Evolutionary conservation across 768 basidiomycete species (phyloP).

Genomic region (Tylopilus rubrobrunneus): DNA sequence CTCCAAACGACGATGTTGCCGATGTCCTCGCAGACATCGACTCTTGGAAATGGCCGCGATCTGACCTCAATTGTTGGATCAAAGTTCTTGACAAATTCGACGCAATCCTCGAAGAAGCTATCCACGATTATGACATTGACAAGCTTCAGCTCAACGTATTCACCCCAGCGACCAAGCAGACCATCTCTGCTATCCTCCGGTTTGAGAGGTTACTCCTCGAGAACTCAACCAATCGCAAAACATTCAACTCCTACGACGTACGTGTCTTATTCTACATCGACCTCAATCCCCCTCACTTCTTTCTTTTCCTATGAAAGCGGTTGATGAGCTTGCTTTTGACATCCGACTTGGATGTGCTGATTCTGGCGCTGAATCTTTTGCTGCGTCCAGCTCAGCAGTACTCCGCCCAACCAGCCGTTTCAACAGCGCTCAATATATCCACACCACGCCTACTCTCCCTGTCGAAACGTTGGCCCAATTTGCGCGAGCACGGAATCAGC

Average conservation of each 20-base stretch:
- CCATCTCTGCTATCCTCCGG: conserved; percentile 76
- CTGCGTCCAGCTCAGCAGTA: conserved; percentile 95
- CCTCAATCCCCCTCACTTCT: conserved; percentile 1
- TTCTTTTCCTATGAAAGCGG: conserved; percentile 49
- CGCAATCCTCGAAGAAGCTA: conserved; percentile 74
- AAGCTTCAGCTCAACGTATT: conserved; percentile 80
- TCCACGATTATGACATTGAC: conserved; percentile 82
- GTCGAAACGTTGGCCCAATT: conserved; percentile 78
- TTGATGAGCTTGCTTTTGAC: conserved; percentile 85
- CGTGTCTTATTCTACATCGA: conserved; percentile 31
- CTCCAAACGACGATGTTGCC: conserved; percentile 68
- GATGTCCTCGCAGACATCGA: conserved; percentile 65
- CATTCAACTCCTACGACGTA: conserved; percentile 95
- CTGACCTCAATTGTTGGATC: conserved; percentile 96
- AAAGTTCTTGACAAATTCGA: conserved; percentile 96
- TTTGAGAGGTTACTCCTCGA: conserved; percentile 90
- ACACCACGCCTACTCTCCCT: conserved; percentile 78
- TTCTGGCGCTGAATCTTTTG: conserved; percentile 77
- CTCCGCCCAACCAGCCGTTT: conserved; percentile 80
- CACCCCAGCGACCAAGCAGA: conserved; percentile 66
- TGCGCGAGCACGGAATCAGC: conserved; percentile 76
- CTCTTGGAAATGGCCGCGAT: conserved; percentile 91
- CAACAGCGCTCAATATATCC: conserved; percentile 77
- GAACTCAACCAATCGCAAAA: conserved; percentile 97
- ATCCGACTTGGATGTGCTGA: conserved; percentile 84